These are phyloP conservation scores for Fragaria nilgerrensis DNA, from an alignment of 306 rosid genomes.

Conservation along the genomic window DNA sequence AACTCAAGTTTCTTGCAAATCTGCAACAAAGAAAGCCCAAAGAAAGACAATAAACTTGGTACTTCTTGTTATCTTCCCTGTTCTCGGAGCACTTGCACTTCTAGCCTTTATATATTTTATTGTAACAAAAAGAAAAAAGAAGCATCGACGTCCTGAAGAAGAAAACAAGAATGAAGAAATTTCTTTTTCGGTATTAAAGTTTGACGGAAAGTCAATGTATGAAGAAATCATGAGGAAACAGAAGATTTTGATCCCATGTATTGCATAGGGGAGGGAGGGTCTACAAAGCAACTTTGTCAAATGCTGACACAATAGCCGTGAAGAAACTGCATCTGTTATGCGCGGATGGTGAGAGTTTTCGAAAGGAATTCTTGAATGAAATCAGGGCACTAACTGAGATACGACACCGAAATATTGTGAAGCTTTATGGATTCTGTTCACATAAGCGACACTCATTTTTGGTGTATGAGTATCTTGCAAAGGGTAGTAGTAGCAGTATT, in stretches of 20 bases:
- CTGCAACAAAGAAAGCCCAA: neutral
- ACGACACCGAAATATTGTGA: constrained; percentile 21
- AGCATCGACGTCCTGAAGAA: neutral
- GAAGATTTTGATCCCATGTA: neutral
- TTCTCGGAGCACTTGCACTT: neutral
- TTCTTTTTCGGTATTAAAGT: neutral
- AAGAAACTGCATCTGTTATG: neutral
- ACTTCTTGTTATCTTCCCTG: neutral
- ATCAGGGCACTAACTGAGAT: constrained; percentile 13
- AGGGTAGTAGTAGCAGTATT: too few species aligned
- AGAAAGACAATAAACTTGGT: neutral
- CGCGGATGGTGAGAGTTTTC: neutral
- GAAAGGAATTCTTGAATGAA: constrained; percentile 17
- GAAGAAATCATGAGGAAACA: constrained; percentile 1
- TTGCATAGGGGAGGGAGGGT: constrained; percentile 22
- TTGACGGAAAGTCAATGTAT: constrained; percentile 8
- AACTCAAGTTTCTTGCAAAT: neutral
- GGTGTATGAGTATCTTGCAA: constrained; percentile 15
- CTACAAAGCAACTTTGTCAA: constrained; percentile 1
- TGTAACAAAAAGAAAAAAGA: neutral
- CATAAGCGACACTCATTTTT: neutral
- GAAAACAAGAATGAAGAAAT: neutral
- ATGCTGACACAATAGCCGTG: neutral
- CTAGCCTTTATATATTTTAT: neutral
- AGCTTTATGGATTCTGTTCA: constrained; percentile 20